A percentile compares a stretch with the other conserved stretches of the same genome.
Evolutionary conservation across 1,284 basidiomycete species (phyloP).

Genomic region (Athelia sp.): DNA sequence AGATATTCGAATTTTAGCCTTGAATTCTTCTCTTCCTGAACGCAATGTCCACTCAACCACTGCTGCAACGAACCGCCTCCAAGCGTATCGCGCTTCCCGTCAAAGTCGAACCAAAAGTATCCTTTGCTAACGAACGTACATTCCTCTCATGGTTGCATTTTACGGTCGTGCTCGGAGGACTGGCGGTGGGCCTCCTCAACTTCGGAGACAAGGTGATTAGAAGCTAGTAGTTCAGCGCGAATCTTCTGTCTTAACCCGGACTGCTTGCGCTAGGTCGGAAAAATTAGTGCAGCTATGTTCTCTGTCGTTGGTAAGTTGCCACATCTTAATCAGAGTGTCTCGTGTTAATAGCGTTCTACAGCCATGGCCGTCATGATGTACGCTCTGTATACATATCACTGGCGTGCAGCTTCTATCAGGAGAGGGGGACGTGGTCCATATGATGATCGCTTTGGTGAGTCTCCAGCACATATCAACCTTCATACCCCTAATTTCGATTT

Average conservation of each 20-base stretch:
- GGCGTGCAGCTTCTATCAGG: slow-evolving; percentile 92
- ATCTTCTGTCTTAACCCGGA: neutral
- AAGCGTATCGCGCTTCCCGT: slow-evolving; percentile 96
- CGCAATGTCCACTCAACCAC: slow-evolving; percentile 95
- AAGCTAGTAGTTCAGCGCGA: no score
- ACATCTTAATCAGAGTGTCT: slow-evolving; percentile 8
- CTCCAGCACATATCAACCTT: neutral
- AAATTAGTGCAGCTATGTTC: slow-evolving; percentile 91
- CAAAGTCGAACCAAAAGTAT: slow-evolving; percentile 91
- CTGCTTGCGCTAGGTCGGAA: slow-evolving; percentile 60
- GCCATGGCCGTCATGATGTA: slow-evolving; percentile 98
- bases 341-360: slow-evolving; percentile 24
- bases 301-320: slow-evolving; percentile 74
- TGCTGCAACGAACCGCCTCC: slow-evolving; percentile 92
- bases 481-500: neutral
- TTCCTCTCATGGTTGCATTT: slow-evolving; percentile 97
- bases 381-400: slow-evolving; percentile 93
- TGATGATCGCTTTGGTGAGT: slow-evolving; percentile 83
- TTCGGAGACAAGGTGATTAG: slow-evolving; percentile 84
- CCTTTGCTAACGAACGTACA: slow-evolving; percentile 93
- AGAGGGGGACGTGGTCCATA: slow-evolving; percentile 91
- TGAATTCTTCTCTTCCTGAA: neutral
- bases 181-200: slow-evolving; percentile 95
- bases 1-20: no score
- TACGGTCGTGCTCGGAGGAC: slow-evolving; percentile 89